These are phyloP conservation scores for Groenewaldozyma sp. DNA, from an alignment of 1,139 yeast species.

Conservation along the genomic window DNA sequence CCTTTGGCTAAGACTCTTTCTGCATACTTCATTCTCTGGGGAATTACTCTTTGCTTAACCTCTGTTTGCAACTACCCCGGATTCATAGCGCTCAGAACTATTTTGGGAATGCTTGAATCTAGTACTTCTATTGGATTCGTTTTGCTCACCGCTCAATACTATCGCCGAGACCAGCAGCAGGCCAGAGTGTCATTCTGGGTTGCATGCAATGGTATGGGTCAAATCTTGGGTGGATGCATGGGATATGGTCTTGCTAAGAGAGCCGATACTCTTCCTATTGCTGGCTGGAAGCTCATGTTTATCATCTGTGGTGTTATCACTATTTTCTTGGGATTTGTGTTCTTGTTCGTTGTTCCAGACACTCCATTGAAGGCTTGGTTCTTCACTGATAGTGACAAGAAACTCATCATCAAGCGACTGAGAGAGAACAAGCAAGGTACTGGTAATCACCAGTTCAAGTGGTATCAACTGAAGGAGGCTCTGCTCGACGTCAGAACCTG, in stretches of 20 bases:
- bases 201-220: conserved; percentile 46
- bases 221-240: conserved; percentile 43
- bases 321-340: conserved; percentile 29
- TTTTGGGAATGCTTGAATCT: conserved; percentile 46
- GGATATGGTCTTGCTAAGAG: conserved; percentile 37
- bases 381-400: conserved; percentile 28
- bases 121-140: conserved; percentile 18
- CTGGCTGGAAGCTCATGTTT: conserved; percentile 42
- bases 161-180: conserved; percentile 25
- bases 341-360: conserved; percentile 45
- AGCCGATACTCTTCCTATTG: conserved; percentile 24
- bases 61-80: conserved; percentile 39
- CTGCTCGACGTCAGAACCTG: conserved; percentile 38
- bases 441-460: conserved; percentile 43
- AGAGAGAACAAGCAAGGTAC: conserved; percentile 36
- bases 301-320: conserved; percentile 37
- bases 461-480: conserved; percentile 40
- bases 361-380: conserved; percentile 44
- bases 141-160: conserved; percentile 20
- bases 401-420: conserved; percentile 4
- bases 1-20: conserved; percentile 38
- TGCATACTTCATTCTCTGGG: conserved; percentile 40
- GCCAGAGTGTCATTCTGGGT: conserved; percentile 40
- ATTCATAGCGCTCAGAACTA: conserved; percentile 37
- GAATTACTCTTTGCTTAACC: conserved; percentile 35